Conservation (phyloP, 2,329 filamentous ascomycete genomes). For the Penicillium brasilianum region DNA sequence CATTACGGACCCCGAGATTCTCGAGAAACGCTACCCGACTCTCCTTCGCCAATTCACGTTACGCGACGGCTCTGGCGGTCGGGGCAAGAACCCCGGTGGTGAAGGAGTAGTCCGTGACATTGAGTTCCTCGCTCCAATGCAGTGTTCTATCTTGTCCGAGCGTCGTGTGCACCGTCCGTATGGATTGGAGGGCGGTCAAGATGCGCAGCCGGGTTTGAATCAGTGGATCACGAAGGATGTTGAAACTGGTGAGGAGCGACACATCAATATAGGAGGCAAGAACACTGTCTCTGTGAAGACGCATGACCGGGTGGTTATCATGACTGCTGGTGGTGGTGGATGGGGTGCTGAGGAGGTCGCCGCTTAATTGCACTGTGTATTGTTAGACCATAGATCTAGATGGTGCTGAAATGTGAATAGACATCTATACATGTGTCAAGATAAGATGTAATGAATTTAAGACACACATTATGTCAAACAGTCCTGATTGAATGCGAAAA, state of each 20-base stretch:
- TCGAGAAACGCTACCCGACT: conserved; percentile 80
- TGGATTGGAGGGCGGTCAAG: conserved; percentile 80
- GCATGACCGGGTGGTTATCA: conserved; percentile 66
- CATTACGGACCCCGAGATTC: conserved; percentile 82
- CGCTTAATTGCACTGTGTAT: conserved; percentile 5
- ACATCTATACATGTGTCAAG: not conserved
- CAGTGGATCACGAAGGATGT: conserved; percentile 80
- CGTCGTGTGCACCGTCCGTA: conserved; percentile 77
- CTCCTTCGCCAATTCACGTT: conserved; percentile 74
- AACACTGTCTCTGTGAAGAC: conserved; percentile 65
- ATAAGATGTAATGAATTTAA: not conserved
- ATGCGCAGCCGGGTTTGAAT: conserved; percentile 79
- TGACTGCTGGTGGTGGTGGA: conserved; percentile 61
- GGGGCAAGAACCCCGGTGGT: conserved; percentile 71
- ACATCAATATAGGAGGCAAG: conserved; percentile 66
- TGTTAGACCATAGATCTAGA: not conserved
- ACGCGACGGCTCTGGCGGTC: conserved; percentile 67
- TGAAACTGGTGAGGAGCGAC: conserved; percentile 57
- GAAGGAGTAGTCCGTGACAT: conserved; percentile 82
- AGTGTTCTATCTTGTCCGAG: conserved; percentile 80
- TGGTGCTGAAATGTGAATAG: not conserved
- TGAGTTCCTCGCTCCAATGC: conserved; percentile 79
- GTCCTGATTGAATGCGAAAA: not conserved
- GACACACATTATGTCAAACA: no score
- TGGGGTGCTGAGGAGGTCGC: conserved; percentile 31